Evolutionary conservation across 2,329 filamentous ascomycete genomes (phyloP), one percentile per base, ranked within the genome.

Genomic region (Aspergillus awamori): DNA sequence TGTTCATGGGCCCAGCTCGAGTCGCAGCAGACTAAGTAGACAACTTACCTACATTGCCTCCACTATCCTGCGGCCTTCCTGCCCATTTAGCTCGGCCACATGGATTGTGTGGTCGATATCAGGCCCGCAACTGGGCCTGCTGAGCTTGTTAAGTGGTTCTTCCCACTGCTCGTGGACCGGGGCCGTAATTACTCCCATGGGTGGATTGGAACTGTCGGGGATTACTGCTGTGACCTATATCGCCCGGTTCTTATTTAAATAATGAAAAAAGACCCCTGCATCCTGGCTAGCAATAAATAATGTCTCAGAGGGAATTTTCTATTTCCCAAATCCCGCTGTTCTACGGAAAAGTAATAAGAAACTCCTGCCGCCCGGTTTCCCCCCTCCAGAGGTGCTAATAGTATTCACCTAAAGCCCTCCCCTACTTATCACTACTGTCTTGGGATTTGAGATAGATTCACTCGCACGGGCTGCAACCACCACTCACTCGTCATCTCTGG

Each of bases 31-130:
- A 10, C 20, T 20, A 20, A 20, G 20, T 20, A 20, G 20, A 20
- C 20, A 20, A 20, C 20, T 20, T 20, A 20, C 17, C 20, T 53
- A 22, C 26, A 13, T 55, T 39, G 33, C 36, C 53, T 38, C 53
- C 53, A 56, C 53, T 56, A 24, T 17, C 26, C 26, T 24, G 33
- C 33, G 33, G 33, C 11, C 38, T 8, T 41, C 52, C 52, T 53
- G 52, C 20, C 52, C 33, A 10, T 53, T 53, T 53, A 30, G 53
- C 39, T 33, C n/a, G 41, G 39, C 53, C 53, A 56, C 53, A 56
- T 56, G 53, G 53, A 30, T 33, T 30, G 15, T 33, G 28, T 17
- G 47, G 26, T 8, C 24, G 13, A 20, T 33, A 47, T 36, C 39
- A 36, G 39, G 53, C 53, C 41, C 41, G 20, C 53, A 36, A 28